Evolutionary conservation across 129 eudicot genomes (phyloP), one percentile per base, ranked within the genome.

Genomic region (Calendula officinalis): DNA sequence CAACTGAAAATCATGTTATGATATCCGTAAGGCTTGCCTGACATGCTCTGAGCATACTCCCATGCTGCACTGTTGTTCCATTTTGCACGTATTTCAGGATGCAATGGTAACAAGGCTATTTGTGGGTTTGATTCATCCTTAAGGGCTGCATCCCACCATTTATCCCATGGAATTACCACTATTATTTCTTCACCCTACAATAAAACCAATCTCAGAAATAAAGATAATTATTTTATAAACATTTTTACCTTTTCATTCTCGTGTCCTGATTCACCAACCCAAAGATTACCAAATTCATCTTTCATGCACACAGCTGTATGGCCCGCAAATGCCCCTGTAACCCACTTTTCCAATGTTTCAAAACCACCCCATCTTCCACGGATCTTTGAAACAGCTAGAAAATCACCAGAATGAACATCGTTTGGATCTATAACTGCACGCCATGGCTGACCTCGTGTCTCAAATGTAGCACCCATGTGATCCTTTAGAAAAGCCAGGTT

Each of bases 291-390:
- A 49, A 50, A 12, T 16, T 89, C 95, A 77, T 94, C 99, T 83
- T 94, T 94, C 80, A 94, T 70, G 72, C 99, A 94, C 48, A 94
- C 99, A 0, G 99, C 95, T 16, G 99, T 94, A 38, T 94, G 99
- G 67, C 99, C 99, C 37, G 99, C 97, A 78, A 94, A 94, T 27
- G 99, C 97, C 62, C 99, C 99, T 0, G 99, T 94, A 47, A 94
- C 99, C 99, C 99, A 94, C 81, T 94, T 94, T 78, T 94, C 99
- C 59, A 94, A 83, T 48, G 99, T 94, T 76, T 94, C 97, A 80
- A 94, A 94, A 60, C 99, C 99, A 74, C 99, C 99, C 99, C 99
- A 89, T 35, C 99, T 86, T 51, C 99, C 99, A 65, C 99, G 99
- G 67, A 94, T 86, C 88, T 94, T 94, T 39, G 97, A 89, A 16